Conservation (phyloP, 2,329 filamentous ascomycete species). For the Rugonectria rugulosa region DNA sequence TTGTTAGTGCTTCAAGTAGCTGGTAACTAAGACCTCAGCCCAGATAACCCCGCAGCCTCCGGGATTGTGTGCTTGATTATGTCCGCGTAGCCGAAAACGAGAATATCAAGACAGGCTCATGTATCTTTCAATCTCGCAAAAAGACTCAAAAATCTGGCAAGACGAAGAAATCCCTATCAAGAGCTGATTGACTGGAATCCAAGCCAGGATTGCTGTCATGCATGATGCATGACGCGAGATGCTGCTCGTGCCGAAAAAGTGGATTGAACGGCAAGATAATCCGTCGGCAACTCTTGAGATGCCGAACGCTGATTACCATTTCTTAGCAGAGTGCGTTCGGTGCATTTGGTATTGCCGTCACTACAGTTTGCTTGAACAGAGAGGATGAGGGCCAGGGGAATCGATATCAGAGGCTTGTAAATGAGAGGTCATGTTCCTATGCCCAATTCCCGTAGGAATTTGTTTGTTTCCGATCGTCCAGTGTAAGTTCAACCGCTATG, state of each 20-base stretch:
- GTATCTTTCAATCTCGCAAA: too few species aligned
- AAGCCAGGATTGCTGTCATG: not conserved
- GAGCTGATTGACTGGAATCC: not conserved
- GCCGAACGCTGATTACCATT: not conserved
- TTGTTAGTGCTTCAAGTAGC: not conserved
- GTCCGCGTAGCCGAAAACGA: not conserved
- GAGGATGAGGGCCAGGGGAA: too few species aligned
- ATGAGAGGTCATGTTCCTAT: too few species aligned
- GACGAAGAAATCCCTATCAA: too few species aligned
- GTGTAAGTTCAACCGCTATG: too few species aligned
- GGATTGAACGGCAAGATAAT: not conserved
- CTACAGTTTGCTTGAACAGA: too few species aligned
- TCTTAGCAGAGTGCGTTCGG: not conserved
- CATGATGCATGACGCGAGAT: not conserved
- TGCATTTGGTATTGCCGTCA: not conserved
- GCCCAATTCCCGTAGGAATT: too few species aligned
- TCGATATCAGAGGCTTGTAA: too few species aligned
- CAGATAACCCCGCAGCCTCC: not conserved
- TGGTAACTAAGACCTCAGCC: not conserved
- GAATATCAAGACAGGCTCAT: too few species aligned
- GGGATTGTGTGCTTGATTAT: not conserved
- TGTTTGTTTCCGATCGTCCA: too few species aligned
- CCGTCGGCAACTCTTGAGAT: conserved; percentile 2
- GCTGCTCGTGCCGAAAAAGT: not conserved
- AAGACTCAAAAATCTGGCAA: too few species aligned